Conservation (phyloP, 768 basidiomycete species). For the Mycena olivaceomarginata region DNA sequence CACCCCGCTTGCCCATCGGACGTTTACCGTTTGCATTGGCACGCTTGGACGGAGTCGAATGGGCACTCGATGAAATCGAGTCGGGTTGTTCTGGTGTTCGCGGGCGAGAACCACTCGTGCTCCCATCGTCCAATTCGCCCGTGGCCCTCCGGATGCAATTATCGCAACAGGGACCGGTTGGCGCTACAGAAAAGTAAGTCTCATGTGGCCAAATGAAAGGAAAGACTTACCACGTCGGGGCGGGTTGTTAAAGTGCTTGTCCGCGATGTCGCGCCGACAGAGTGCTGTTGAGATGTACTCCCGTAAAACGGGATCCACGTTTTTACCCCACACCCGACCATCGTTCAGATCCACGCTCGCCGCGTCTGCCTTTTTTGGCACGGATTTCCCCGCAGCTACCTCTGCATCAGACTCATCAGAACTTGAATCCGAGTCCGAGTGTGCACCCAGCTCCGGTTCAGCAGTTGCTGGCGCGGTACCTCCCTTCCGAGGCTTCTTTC, state of each 20-base stretch:
- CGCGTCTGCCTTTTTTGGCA: neutral
- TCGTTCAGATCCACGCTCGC: neutral
- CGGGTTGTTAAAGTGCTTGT: constrained; percentile 58
- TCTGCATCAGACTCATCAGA: neutral
- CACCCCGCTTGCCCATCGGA: constrained; percentile 26
- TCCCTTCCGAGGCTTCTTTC: constrained; percentile 29
- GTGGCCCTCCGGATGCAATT: neutral
- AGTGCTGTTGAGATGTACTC: constrained; percentile 43
- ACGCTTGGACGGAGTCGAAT: constrained; percentile 32
- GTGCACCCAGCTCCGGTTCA: neutral
- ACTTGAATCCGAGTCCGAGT: constrained; percentile 6
- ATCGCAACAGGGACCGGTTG: constrained; percentile 48
- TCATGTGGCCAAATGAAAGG: neutral
- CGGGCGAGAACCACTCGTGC: neutral
- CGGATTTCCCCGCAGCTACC: neutral
- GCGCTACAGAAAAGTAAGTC: constrained; percentile 9
- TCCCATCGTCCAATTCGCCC: neutral
- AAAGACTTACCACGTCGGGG: constrained; percentile 42
- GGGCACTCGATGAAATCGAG: constrained; percentile 1
- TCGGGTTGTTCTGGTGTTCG: neutral
- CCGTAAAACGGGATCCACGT: constrained; percentile 48
- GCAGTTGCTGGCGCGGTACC: neutral
- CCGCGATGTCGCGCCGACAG: constrained; percentile 53
- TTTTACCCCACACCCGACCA: constrained; percentile 51
- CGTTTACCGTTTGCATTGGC: constrained; percentile 50